Base-by-base conservation (phyloP, 306 rosid genomes). In the Cucurbita ficifolia region DNA sequence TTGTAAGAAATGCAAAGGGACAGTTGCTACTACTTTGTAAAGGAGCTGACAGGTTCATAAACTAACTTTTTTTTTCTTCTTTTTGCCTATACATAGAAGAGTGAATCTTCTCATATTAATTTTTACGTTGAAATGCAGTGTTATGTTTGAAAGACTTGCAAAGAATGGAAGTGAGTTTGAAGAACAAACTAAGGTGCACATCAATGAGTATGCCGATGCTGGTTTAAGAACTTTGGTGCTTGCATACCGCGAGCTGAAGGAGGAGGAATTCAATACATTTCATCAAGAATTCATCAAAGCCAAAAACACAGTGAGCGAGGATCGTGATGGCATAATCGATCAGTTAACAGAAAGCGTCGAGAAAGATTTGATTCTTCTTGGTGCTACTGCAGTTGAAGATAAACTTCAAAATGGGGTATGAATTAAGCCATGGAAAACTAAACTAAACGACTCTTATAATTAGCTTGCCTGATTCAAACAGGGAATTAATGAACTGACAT, bases 331-430 rank as follows among this genome's bases (percentile, higher is more conserved):
- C 70, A 46, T 86, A 67, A 82, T 95, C 0, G 99, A 95, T 84
- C 84, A 70, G 42, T 82, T 83, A 75, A 81, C 87, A 39, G 86
- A 89, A 82, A 86, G 74, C 52, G 79, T 95, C 22, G 99, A 95
- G 89, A 90, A 82, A 83, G 88, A 95, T 78, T 80, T 91, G 75
- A 88, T 95, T 84, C 97, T 91, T 81, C 97, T 95, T 49, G 99
- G 99, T 75, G 99, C 97, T 72, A 95, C 99, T 70, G 99, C 99
- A 24, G 99, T 95, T 83, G 99, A 95, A 87, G 99, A 95, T 85
- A 95, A 95, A 74, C 88, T 95, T 81, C 99, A 95, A 83, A 82
- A 88, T 46, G 99, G 99, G 92, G 98, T 94, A 84, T 38, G 87
- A 68, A 64, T 76, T 77, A 56, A 52, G 21, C 54, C 56, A 50